Percentiles rank a stretch among this genome's conserved stretches.
These are phyloP conservation scores for Pogostemon cablin DNA, from an alignment of 257 asterid species.

Conservation along the genomic window DNA sequence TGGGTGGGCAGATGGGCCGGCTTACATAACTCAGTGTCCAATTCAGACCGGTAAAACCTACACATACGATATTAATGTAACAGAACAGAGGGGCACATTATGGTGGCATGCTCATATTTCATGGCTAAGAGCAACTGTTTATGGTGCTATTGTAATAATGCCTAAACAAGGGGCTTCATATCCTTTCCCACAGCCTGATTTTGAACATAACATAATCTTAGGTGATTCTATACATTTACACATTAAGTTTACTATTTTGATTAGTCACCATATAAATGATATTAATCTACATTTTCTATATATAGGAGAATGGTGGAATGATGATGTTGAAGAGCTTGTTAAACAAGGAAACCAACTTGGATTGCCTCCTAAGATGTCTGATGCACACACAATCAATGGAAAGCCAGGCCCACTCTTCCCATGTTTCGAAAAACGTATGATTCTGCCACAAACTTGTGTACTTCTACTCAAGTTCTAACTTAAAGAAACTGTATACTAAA, in stretches of 20 bases:
- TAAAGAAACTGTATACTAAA: no score
- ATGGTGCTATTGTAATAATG: slow-evolving; percentile 69
- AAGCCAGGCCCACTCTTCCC: slow-evolving; percentile 55
- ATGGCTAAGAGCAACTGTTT: slow-evolving; percentile 73
- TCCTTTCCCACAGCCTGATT: slow-evolving; percentile 65
- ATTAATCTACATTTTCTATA: not conserved
- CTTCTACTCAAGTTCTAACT: no score
- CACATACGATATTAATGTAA: slow-evolving; percentile 47
- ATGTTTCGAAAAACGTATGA: slow-evolving; percentile 40
- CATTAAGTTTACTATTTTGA: no score
- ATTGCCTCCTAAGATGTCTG: slow-evolving; percentile 47
- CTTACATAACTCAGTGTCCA: slow-evolving; percentile 72
- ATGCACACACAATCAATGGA: slow-evolving; percentile 49
- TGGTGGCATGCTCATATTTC: slow-evolving; percentile 64
- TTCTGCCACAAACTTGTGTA: not conserved
- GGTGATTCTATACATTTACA: slow-evolving; percentile 20
- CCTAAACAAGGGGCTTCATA: slow-evolving; percentile 58
- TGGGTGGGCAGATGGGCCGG: slow-evolving; percentile 54
- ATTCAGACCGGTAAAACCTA: slow-evolving; percentile 61
- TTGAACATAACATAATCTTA: slow-evolving; percentile 36
- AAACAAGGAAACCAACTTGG: slow-evolving; percentile 44
- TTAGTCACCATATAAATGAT: no score
- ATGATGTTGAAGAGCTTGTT: slow-evolving; percentile 44
- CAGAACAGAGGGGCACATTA: slow-evolving; percentile 54
- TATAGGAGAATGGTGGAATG: slow-evolving; percentile 49